phyloP scores from a whole-genome alignment of 2,329 filamentous ascomycete species.

The Erysiphe neolycopersici region DNA sequence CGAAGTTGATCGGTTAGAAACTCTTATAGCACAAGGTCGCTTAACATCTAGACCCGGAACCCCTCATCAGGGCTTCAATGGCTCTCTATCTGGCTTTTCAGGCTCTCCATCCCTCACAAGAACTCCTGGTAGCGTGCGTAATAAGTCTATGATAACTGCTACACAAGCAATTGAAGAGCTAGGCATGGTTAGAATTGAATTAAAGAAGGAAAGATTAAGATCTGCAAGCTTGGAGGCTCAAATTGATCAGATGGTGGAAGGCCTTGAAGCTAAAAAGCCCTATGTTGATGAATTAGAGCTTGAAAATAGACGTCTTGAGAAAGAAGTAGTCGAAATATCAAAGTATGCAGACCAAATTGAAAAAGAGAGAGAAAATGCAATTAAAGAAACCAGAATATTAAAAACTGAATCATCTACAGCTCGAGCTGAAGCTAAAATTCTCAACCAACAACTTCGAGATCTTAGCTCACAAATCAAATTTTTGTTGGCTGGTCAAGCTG shows the following conservation, averaged over 20 bases:
- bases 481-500: conserved; percentile 63
- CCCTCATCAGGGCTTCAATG: conserved; percentile 25
- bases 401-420: conserved; percentile 40
- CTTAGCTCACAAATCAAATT: conserved; percentile 76
- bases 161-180: conserved; percentile 38
- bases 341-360: conserved; percentile 59
- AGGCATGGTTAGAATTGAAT: conserved; percentile 40
- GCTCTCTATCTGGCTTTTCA: conserved; percentile 23
- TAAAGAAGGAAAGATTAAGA: conserved; percentile 47
- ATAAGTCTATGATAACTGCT: conserved; percentile 28
- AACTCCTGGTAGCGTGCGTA: conserved; percentile 28
- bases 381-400: conserved; percentile 52
- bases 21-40: conserved; percentile 17
- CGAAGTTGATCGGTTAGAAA: conserved; percentile 31
- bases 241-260: conserved; percentile 62
- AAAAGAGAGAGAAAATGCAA: conserved; percentile 51
- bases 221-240: conserved; percentile 49
- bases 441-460: conserved; percentile 70
- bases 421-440: conserved; percentile 45
- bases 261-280: conserved; percentile 63
- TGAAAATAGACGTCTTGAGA: conserved; percentile 55
- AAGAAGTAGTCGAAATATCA: conserved; percentile 64
- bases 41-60: conserved; percentile 29
- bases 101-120: conserved; percentile 27
- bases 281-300: conserved; percentile 65